Base-by-base conservation (phyloP, 1,284 basidiomycete species). In the Pyrrhoderma lamaoense region DNA sequence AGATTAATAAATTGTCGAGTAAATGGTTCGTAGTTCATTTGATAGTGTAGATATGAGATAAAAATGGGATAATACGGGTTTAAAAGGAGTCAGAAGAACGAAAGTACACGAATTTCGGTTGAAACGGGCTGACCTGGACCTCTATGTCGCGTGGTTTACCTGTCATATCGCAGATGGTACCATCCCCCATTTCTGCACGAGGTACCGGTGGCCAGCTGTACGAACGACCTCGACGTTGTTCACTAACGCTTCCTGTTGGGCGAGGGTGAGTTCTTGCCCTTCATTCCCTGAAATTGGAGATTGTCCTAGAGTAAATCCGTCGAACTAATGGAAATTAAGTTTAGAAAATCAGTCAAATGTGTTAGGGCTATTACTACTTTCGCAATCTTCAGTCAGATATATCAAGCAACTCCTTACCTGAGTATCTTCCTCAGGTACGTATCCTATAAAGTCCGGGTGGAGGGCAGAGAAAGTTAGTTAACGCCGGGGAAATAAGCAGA, bases 141-240 rank as follows among this genome's bases (percentile, higher is more conserved):
- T 97, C 93, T 47, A 93, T 85, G 68, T 90, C 87, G 54, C 93
- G 82, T 52, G 77, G 78, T 65, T 76, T 77, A 40, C 85, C 85
- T 1, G 89, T 93, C 74, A 90, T 93, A 70, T 95, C 93, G 68
- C 93, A 97, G 45, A 80, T 69, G 8, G 90, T 94, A 21, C 93
- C 93, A 62, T 91, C 89, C 45, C 79, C 93, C 92, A 96, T 58
- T 81, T 76, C 62, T 94, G 92, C 9, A 91, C 85, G 49, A 97
- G 84, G 69, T 96, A 97, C 45, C 86, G 81, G n/a, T 89, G 85
- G 49, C 85, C 86, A 48, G 84, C 79, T 38, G 72, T 80, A 48
- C 78, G 79, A 46, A 83, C 85, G 52, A 91, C 76, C 66, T 89
- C 83, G 53, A 89, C 71, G 65, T 83, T 83, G 52, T 75, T 74